Percentiles rank a stretch among this genome's conserved stretches.
These are phyloP conservation scores for Flaveria ramosissima DNA, from an alignment of 129 eudicot species.

Conservation along the genomic window DNA sequence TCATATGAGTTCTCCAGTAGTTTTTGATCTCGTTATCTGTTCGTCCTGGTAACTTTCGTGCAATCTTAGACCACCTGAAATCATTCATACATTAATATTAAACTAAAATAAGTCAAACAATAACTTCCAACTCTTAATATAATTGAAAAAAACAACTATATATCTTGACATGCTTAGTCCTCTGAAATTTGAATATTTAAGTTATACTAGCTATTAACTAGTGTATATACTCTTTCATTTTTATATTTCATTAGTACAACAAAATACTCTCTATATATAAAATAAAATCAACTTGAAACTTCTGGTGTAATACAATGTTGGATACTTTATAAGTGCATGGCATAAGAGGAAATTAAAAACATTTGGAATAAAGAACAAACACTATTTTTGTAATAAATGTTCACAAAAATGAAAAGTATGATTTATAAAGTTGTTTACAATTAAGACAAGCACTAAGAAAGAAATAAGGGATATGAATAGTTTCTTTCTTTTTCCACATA, in stretches of 20 bases:
- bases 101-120: neutral
- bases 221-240: neutral
- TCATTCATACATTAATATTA: neutral
- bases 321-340: conserved; percentile 16
- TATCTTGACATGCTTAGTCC: neutral
- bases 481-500: neutral
- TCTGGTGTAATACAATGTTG: neutral
- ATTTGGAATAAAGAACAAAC: conserved; percentile 13
- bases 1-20: conserved; percentile 90
- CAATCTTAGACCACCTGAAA: conserved; percentile 92
- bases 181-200: neutral
- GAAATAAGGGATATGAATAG: neutral
- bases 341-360: conserved; percentile 9
- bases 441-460: conserved; percentile 29
- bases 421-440: conserved; percentile 17
- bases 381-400: conserved; percentile 16
- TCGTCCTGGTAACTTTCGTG: conserved; percentile 79
- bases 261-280: neutral
- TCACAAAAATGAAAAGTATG: conserved; percentile 11
- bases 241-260: neutral
- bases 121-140: neutral
- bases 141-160: neutral
- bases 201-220: neutral
- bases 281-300: neutral
- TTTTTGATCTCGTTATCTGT: conserved; percentile 93